Evolutionary conservation across 225 moss, liverwort and hornwort genomes (phyloP).

Genomic region (Pseudisothecium myosuroides): DNA sequence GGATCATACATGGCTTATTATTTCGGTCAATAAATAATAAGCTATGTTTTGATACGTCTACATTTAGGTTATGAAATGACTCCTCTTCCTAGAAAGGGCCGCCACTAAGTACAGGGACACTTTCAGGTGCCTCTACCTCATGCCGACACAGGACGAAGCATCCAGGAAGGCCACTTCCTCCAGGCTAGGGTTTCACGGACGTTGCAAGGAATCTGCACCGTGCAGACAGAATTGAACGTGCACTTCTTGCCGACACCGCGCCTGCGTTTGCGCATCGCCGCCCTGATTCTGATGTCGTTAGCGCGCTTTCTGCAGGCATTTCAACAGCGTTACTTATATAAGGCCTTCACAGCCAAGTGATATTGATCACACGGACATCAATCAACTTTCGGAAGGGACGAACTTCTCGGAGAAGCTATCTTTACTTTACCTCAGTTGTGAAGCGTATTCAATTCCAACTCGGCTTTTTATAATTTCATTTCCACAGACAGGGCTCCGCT

Average conservation of each 20-base stretch:
- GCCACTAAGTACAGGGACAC: too few species aligned
- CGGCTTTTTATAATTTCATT: not conserved
- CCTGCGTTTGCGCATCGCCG: too few species aligned
- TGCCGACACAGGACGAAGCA: not conserved
- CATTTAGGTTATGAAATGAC: too few species aligned
- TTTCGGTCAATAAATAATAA: too few species aligned
- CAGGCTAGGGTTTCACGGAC: not conserved
- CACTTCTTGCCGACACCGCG: not conserved
- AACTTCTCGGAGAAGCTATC: not conserved
- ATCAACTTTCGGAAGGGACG: not conserved
- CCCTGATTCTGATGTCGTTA: not conserved
- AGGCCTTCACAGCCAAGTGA: not conserved
- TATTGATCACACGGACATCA: not conserved
- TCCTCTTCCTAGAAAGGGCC: too few species aligned
- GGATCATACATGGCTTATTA: too few species aligned
- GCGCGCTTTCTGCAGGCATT: not conserved
- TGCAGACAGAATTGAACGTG: too few species aligned
- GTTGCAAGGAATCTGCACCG: too few species aligned
- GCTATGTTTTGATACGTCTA: too few species aligned
- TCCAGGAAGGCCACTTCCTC: not conserved
- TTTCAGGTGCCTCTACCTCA: too few species aligned
- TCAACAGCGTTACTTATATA: not conserved
- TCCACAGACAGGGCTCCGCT: not conserved
- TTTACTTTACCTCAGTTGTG: too few species aligned
- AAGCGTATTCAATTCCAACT: not conserved